Conservation (phyloP, 345 rosid genomes). For the Eucalyptus curtisii region DNA sequence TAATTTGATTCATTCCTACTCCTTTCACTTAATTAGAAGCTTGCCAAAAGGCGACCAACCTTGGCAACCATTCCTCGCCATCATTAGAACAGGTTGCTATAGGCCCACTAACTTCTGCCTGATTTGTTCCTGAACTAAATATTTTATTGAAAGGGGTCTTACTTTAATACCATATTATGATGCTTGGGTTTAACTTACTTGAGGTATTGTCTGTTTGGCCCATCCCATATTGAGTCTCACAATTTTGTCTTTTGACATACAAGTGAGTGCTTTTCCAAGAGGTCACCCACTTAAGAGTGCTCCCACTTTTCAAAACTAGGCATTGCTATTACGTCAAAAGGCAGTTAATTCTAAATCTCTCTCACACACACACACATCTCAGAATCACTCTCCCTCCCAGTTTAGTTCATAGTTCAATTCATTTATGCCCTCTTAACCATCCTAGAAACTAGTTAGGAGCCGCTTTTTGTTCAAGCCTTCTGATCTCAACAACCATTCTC, state of each 20-base stretch:
- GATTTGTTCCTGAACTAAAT: no score
- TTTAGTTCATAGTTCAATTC: no score
- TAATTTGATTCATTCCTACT: no score
- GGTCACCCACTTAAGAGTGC: neutral
- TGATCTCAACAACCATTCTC: accelerated
- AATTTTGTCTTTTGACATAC: no score
- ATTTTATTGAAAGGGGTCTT: no score
- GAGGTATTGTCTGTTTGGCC: no score
- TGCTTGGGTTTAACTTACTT: no score
- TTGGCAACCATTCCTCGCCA: neutral
- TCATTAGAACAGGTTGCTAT: neutral
- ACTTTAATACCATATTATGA: no score
- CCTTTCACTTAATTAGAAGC: neutral
- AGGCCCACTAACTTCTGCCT: neutral
- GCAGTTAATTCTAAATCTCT: neutral
- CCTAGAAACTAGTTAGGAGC: neutral
- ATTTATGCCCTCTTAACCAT: accelerated
- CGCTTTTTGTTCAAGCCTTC: no score
- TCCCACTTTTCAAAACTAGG: neutral
- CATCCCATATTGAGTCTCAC: no score
- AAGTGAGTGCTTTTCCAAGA: neutral
- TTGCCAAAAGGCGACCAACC: neutral
- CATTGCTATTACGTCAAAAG: neutral
- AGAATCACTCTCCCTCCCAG: neutral
- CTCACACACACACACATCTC: neutral